These are phyloP conservation scores for Physaria fendleri DNA, from an alignment of 345 rosid genomes.

Conservation along the genomic window DNA sequence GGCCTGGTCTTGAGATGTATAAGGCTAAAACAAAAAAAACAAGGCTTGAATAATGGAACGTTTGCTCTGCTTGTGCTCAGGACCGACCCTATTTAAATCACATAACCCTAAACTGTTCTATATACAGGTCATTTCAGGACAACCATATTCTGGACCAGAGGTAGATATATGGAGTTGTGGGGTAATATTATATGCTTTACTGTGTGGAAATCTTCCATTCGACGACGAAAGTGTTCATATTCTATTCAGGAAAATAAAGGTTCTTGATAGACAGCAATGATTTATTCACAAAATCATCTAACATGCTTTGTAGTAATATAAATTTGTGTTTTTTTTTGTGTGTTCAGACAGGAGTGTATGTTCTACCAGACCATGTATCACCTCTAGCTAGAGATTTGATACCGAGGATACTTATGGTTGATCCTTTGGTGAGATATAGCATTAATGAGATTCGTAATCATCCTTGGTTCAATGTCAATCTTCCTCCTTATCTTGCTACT, in stretches of 20 bases:
- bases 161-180: conserved; percentile 98
- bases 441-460: conserved; percentile 76
- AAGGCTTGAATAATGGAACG: no score
- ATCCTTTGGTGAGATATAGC: conserved; percentile 68
- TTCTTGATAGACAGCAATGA: conserved; percentile 6
- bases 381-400: conserved; percentile 73
- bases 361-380: conserved; percentile 80
- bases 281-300: background rate
- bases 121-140: conserved; percentile 72
- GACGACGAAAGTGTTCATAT: conserved; percentile 65
- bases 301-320: background rate
- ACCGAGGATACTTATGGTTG: conserved; percentile 79
- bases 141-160: conserved; percentile 79
- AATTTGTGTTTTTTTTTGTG: background rate
- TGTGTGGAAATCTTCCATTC: conserved; percentile 81
- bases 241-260: conserved; percentile 75
- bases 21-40: no score
- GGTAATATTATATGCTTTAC: conserved; percentile 74
- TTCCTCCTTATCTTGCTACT: conserved; percentile 62
- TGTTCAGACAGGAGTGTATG: conserved; percentile 60
- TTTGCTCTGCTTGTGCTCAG: no score
- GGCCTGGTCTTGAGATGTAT: no score
- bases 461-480: conserved; percentile 62
- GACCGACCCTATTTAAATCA: no score
- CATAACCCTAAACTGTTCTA: no score